These are phyloP conservation scores for Pugionium dolabratum DNA, from an alignment of 345 rosid genomes.

Conservation along the genomic window DNA sequence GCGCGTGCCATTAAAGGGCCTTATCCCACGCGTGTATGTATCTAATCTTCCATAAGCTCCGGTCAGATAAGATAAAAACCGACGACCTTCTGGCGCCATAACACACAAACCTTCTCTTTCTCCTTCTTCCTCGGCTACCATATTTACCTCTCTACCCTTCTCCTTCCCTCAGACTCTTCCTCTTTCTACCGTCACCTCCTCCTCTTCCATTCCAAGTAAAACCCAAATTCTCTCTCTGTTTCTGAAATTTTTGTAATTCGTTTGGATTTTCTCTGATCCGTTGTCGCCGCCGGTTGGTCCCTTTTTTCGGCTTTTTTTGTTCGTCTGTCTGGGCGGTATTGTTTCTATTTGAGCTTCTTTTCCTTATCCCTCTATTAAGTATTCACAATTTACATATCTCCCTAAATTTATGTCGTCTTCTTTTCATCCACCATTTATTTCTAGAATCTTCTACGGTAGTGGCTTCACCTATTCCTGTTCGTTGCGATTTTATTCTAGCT, in stretches of 20 bases:
- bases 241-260: slow-evolving; percentile 2
- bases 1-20: slow-evolving; percentile 29
- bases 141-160: slow-evolving; percentile 28
- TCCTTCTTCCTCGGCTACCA: slow-evolving; percentile 33
- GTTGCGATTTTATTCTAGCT: slow-evolving; percentile 1
- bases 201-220: slow-evolving; percentile 35
- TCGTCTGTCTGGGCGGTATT: slow-evolving; percentile 17
- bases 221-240: slow-evolving; percentile 34
- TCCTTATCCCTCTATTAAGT: slow-evolving; percentile 28
- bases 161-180: slow-evolving; percentile 17
- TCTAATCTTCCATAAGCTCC: slow-evolving; percentile 7
- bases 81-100: slow-evolving; percentile 34
- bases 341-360: slow-evolving; percentile 13
- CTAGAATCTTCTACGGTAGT: slow-evolving; percentile 44
- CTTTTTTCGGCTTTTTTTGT: slow-evolving; percentile 1
- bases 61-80: slow-evolving; percentile 27
- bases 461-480: slow-evolving; percentile 23
- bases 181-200: not conserved
- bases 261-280: slow-evolving; percentile 13
- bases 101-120: not conserved
- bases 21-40: slow-evolving; percentile 31
- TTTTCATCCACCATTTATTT: not conserved
- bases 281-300: slow-evolving; percentile 4
- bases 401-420: not conserved
- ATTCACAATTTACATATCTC: not conserved